Conservation (phyloP, 208 protist genomes). For the Naegleria fowleri region DNA sequence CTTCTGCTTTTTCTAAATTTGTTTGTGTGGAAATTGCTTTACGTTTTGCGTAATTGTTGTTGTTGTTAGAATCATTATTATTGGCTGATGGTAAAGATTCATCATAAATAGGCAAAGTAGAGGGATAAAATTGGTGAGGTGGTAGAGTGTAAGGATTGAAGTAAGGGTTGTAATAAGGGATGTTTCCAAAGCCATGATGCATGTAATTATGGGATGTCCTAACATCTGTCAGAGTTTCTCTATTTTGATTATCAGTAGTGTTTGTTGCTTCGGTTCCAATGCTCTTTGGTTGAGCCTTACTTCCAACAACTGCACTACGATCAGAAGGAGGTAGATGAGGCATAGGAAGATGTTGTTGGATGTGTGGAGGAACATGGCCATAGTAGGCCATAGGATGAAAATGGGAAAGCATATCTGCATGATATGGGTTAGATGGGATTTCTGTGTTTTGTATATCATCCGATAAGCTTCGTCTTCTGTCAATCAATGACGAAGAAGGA, state of each 20-base stretch:
- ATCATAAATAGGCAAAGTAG: background rate
- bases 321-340: background rate
- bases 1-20: background rate
- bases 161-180: slow-evolving; percentile 1
- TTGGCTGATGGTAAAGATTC: background rate
- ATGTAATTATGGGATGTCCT: background rate
- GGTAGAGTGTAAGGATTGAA: background rate
- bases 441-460: background rate
- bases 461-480: background rate
- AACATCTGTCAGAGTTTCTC: background rate
- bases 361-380: background rate
- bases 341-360: background rate
- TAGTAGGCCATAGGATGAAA: background rate
- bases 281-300: background rate
- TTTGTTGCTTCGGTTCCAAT: background rate
- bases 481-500: too few relatives aligned
- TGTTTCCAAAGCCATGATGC: background rate
- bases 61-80: background rate
- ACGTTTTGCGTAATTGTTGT: background rate
- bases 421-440: background rate
- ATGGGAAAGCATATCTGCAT: background rate
- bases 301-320: background rate
- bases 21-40: background rate
- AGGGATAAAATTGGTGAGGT: background rate
- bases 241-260: background rate